Evolutionary conservation across 2,329 filamentous ascomycete species (phyloP).

Genomic region (Penicillium sp.): DNA sequence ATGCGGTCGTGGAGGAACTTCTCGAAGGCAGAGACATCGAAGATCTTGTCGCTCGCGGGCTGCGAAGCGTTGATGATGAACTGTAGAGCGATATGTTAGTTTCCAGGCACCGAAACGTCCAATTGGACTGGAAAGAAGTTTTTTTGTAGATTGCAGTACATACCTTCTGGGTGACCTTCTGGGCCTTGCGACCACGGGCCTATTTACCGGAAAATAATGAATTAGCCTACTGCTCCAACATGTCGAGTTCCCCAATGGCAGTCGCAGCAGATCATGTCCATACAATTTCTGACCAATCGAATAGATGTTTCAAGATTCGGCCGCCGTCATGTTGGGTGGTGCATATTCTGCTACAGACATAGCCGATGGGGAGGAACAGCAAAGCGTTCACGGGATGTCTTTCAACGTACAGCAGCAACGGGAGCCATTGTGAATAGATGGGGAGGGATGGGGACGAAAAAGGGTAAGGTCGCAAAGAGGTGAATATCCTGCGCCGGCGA

Average conservation of each 20-base stretch:
- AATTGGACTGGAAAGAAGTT: background rate
- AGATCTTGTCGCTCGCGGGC: conserved; percentile 99
- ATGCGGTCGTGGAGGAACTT: conserved; percentile 99
- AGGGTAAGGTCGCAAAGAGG: conserved; percentile 71
- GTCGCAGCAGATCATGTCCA: conserved; percentile 5
- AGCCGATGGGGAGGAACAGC: conserved; percentile 69
- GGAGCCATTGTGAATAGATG: conserved; percentile 72
- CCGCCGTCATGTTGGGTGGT: background rate
- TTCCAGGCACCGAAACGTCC: background rate
- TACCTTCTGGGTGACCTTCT: conserved; percentile 53
- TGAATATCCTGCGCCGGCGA: conserved; percentile 79
- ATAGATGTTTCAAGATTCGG: conserved; percentile 27
- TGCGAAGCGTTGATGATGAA: conserved; percentile 99
- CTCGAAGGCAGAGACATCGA: conserved; percentile 97
- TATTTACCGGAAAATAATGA: conserved; percentile 50
- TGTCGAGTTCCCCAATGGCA: conserved; percentile 28
- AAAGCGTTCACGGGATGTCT: conserved; percentile 67
- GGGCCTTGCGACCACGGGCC: conserved; percentile 48
- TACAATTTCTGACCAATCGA: background rate
- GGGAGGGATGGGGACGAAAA: conserved; percentile 28
- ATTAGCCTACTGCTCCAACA: conserved; percentile 92
- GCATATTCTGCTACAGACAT: background rate
- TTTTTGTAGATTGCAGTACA: conserved; percentile 8
- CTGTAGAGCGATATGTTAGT: conserved; percentile 46
- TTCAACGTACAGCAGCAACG: conserved; percentile 77